Evolutionary conservation across 2,329 filamentous ascomycete species (phyloP).

Genomic region (Colletotrichum spinosum): DNA sequence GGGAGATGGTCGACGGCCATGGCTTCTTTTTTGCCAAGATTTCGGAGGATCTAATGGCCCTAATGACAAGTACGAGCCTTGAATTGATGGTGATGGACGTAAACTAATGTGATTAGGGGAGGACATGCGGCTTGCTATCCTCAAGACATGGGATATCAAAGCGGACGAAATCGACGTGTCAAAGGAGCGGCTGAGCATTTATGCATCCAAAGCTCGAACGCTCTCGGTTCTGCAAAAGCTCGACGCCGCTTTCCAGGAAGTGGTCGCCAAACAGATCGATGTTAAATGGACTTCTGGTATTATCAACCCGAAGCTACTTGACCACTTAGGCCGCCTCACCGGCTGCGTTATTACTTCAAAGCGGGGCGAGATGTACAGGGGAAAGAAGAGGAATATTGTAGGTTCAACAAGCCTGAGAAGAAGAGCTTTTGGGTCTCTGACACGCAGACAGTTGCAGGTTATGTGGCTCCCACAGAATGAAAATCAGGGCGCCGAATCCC

Average conservation of each 20-base stretch:
- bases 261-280: constrained; percentile 40
- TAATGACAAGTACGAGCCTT: constrained; percentile 23
- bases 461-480: too few species aligned
- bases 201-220: constrained; percentile 49
- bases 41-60: constrained; percentile 26
- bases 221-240: constrained; percentile 48
- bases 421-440: too few species aligned
- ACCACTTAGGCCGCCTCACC: constrained; percentile 53
- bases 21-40: constrained; percentile 56
- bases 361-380: too few species aligned
- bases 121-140: constrained; percentile 5
- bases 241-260: constrained; percentile 17
- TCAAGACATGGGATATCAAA: constrained; percentile 44
- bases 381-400: too few species aligned
- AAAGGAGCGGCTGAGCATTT: constrained; percentile 47
- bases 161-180: constrained; percentile 46
- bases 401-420: constrained; percentile 21
- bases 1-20: constrained; percentile 55
- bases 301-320: constrained; percentile 43
- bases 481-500: too few species aligned
- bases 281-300: constrained; percentile 41
- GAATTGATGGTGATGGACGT: not conserved
- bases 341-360: constrained; percentile 36
- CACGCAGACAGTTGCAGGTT: too few species aligned
- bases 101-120: constrained; percentile 22